Base-by-base conservation (phyloP, 495 filamentous ascomycete species). In the Hypoxylon crocopeplum region DNA sequence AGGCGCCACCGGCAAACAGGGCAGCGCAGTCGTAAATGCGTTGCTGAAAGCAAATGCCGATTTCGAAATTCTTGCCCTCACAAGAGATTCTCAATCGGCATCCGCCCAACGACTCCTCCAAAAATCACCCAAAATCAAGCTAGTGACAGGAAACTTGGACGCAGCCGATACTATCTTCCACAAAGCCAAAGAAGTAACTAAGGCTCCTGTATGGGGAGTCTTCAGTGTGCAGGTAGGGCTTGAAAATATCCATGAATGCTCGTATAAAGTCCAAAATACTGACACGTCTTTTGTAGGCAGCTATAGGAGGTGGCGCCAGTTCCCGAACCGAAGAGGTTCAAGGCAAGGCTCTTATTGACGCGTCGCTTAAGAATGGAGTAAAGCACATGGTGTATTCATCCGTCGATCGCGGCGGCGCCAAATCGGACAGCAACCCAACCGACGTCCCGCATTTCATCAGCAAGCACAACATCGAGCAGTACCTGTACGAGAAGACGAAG, bases 1-100 rank as follows among this genome's bases (percentile, higher is more conserved):
- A 10, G 85, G 86, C 7, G 86, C 83, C n/a, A 90, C 84, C 1
- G 86, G 85, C 66, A 86, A 84, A 53, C 87, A 89, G 71, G 87
- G 87, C 40, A 80, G 84, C 19, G 73, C 82, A 3, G 67, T 86
- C 19, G 77, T 89, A 59, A 70, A 75, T 4, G 76, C 72, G 25
- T 77, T 89, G 17, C 66, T 86, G 16, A 33, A 64, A 21, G 68
- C 75, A 3, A 59, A 70, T 15, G 50, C 68, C 15, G 67, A 77
- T 7, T 82, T 84, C 68, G 76, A 82, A 34, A 84, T 90, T 51
- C 78, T 89, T 1, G 87, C 82, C 10, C 73, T 89, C 10, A 88
- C 87, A 0, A 81, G 86, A 30, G 78, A 86, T 62, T 39, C 77
- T 2, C 61, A 67, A 20, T 84, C 82, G 8, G 27, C 70, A 15